Evolutionary conservation across 2,329 filamentous ascomycete genomes (phyloP), one percentile per base, ranked within the genome.

Genomic region (Zymoseptoria tritici): DNA sequence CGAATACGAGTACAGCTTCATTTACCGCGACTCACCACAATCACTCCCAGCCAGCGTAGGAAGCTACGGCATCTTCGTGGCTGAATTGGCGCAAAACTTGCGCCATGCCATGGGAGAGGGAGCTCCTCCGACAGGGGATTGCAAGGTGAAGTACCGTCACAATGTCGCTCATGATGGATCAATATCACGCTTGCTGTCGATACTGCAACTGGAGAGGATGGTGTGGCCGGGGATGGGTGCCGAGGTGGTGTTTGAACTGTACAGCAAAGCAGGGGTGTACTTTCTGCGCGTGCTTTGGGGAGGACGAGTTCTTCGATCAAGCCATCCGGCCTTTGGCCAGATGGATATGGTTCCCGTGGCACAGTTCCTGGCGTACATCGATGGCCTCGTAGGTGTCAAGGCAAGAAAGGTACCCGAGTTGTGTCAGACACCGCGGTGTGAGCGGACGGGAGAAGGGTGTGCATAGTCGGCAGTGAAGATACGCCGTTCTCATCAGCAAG

Each of bases 191-290:
- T 68, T 93, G 6, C 76, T 94, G 21, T 83, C 83, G 2, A 80
- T 92, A 16, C 70, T 94, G 68, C 89, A 93, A 74, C 69, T 88
- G 1, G 85, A 90, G 21, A 72, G 79, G 56, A 93, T 93, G 89
- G 85, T 91, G 1, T 93, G 89, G 89, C 89, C 89, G 0, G 89
- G 89, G 0, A 91, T 93, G 89, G 89, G 89, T 0, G 79, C 84
- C 9, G 89, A 93, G 74, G 79, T 93, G 0, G 83, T 91, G 0
- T 91, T 92, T 70, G 89, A 93, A 76, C 70, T 92, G 29, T 91
- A 85, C 68, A 77, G 73, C 66, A 79, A 77, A 66, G 71, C 72
- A 50, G 63, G 68, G n/a, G 64, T 68, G 64, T 69, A 68, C 55
- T 89, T 81, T 64, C 72, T 91, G 1, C 79, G 90, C 6, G 84